phyloP scores from a whole-genome alignment of 768 basidiomycete genomes.

The Mycena pura region DNA sequence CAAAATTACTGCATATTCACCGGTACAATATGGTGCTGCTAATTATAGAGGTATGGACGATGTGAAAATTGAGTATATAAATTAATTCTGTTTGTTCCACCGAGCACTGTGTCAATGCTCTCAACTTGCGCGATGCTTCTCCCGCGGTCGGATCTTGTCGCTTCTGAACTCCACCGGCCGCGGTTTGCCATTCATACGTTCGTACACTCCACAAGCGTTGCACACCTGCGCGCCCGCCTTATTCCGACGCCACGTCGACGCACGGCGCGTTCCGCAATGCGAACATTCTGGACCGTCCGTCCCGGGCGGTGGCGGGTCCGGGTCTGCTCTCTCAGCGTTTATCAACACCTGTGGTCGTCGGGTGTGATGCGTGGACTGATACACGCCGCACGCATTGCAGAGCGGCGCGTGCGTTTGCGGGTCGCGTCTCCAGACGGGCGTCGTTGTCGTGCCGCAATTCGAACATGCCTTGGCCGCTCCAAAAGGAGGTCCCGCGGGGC shows the following conservation, averaged over 20 bases:
- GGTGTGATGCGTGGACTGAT: neutral
- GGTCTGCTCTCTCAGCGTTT: neutral
- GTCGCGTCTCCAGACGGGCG: conserved; percentile 18
- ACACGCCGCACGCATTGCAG: conserved; percentile 14
- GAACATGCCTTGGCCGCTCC: conserved; percentile 17
- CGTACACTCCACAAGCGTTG: conserved; percentile 19
- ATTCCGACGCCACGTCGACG: conserved; percentile 14
- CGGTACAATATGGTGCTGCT: no score
- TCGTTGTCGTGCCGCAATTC: conserved; percentile 10
- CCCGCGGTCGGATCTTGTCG: conserved; percentile 20
- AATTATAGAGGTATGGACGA: no score
- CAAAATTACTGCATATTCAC: no score
- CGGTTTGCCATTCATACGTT: conserved; percentile 13
- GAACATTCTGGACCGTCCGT: conserved; percentile 5
- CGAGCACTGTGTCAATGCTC: no score
- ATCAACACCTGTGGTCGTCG: neutral
- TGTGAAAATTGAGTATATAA: no score
- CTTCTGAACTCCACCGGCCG: conserved; percentile 10
- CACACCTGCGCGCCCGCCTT: conserved; percentile 13
- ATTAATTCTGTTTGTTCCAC: no score
- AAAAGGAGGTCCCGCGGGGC: no score
- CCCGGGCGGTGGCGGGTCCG: conserved; percentile 4
- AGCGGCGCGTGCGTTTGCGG: conserved; percentile 17
- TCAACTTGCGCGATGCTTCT: no score
- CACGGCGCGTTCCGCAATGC: conserved; percentile 14